A percentile compares a stretch with the other conserved stretches of the same genome.
Conservation (phyloP, 2,329 filamentous ascomycete species). For the Arthrobotrys conoides region DNA sequence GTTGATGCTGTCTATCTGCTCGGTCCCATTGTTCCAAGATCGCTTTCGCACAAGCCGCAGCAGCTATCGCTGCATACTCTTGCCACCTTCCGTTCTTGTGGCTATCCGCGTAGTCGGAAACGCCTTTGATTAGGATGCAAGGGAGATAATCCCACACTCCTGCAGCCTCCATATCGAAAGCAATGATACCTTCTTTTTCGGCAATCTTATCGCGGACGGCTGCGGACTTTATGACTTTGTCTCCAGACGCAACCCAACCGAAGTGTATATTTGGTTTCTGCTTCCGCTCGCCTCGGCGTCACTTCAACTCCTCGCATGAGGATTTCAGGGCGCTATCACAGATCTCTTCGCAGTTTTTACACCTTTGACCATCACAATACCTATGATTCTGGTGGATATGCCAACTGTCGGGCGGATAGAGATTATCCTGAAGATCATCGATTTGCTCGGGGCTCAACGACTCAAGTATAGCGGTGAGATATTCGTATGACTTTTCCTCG, state of each 20-base stretch:
- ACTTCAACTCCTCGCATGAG: slow-evolving; percentile 28
- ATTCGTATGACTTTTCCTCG: slow-evolving; percentile 38
- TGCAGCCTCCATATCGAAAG: slow-evolving; percentile 66
- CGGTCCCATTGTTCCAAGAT: slow-evolving; percentile 50
- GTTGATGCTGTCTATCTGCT: not conserved
- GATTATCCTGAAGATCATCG: not conserved
- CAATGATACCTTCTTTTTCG: slow-evolving; percentile 62
- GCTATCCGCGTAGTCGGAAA: too few species aligned
- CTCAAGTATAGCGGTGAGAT: slow-evolving; percentile 8
- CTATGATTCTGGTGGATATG: slow-evolving; percentile 11
- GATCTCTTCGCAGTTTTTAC: slow-evolving; percentile 1
- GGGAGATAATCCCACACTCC: slow-evolving; percentile 66
- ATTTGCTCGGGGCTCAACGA: slow-evolving; percentile 31
- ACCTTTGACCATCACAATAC: slow-evolving; percentile 3
- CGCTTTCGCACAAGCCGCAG: too few species aligned
- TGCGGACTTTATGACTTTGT: slow-evolving; percentile 66
- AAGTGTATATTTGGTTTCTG: slow-evolving; percentile 63
- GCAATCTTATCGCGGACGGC: slow-evolving; percentile 64
- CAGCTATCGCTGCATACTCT: too few species aligned
- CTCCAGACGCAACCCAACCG: slow-evolving; percentile 65
- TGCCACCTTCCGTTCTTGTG: too few species aligned
- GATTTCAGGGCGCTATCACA: slow-evolving; percentile 5
- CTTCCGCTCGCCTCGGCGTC: not conserved
- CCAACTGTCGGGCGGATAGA: slow-evolving; percentile 17
- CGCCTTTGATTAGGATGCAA: too few species aligned